Evolutionary conservation across 2,329 filamentous ascomycete genomes (phyloP), one percentile per base, ranked within the genome.

Genomic region (Penicillium sp.): DNA sequence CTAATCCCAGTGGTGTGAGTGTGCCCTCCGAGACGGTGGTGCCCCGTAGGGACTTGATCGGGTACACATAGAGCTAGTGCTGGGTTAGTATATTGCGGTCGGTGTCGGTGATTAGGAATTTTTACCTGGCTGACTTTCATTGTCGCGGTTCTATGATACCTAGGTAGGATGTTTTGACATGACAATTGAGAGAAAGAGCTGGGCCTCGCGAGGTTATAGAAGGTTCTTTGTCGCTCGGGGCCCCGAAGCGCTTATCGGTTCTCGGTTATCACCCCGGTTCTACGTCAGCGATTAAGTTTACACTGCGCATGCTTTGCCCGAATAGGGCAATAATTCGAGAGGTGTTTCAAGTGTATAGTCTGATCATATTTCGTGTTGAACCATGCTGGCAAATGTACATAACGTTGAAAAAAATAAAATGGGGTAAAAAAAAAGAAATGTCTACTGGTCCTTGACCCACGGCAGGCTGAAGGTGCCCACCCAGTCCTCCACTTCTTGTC

Each of bases 401-500:
- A 48, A 56, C 35, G 46, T 40, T 49, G 45, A 51, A 50, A 50
- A 45, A 44, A 50, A 50, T 25, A 3, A 24, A 24, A 24, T 22
- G 14, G 18, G 10, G 42, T 43, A 28, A 31, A 45, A 39, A 18
- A 35, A 18, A 4, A 13, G 2, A 40, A 33, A 46, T 30, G 36
- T 57, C 57, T 67, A 68, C n/a, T 81, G 81, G 63, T 87, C 85
- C 63, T 82, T 82, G 4, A 86, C 87, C 54, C 83, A 82, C 72
- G 94, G 94, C 60, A 99, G 86, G 65, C 92, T 92, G 85, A 99
- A 99, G 57, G 83, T 86, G 65, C 82, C 82, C 68, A 90, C 90
- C 92, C 92, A 99, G 43, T 80, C 79, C 48, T 92, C 83, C 68
- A 99, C 94, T 81, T 97, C 92, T 78, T 90, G 87, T 77, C 86